Conservation (phyloP, 2,329 filamentous ascomycete genomes). For the Apiospora arundinis region DNA sequence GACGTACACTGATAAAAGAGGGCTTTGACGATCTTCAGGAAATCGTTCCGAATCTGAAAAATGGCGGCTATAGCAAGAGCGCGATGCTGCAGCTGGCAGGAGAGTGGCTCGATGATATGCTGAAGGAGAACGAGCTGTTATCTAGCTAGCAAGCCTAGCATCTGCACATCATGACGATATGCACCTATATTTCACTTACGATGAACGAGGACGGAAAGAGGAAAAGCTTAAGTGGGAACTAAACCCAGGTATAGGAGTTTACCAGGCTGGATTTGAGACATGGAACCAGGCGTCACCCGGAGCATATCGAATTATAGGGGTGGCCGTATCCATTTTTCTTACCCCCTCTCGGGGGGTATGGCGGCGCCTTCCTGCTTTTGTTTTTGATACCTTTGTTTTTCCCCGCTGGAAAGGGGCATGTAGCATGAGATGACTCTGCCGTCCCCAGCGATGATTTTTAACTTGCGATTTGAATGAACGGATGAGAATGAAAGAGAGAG, state of each 20-base stretch:
- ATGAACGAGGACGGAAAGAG: slow-evolving; percentile 18
- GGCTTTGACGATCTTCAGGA: slow-evolving; percentile 82
- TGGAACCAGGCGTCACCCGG: slow-evolving; percentile 13
- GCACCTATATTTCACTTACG: slow-evolving; percentile 23
- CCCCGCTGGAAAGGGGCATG: neutral
- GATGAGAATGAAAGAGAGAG: slow-evolving; percentile 1
- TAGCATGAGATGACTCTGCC: slow-evolving; percentile 6
- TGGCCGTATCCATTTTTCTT: slow-evolving; percentile 5
- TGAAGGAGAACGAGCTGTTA: slow-evolving; percentile 71
- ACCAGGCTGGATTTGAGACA: slow-evolving; percentile 10
- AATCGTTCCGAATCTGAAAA: slow-evolving; percentile 76
- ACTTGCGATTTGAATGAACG: slow-evolving; percentile 1
- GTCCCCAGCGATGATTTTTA: neutral
- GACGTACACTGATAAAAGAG: slow-evolving; percentile 72
- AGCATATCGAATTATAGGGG: slow-evolving; percentile 19
- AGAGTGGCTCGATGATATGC: slow-evolving; percentile 77
- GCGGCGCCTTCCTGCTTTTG: slow-evolving; percentile 13
- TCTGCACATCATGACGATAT: neutral
- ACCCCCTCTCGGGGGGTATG: neutral
- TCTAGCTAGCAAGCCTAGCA: slow-evolving; percentile 38
- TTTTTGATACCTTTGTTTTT: slow-evolving; percentile 16
- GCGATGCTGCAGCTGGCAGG: slow-evolving; percentile 77
- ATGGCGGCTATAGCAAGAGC: slow-evolving; percentile 83
- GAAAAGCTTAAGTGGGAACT: neutral
- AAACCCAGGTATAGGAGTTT: slow-evolving; percentile 19